Base-by-base conservation (phyloP, 2,329 filamentous ascomycete species). In the Capronia coronata region DNA sequence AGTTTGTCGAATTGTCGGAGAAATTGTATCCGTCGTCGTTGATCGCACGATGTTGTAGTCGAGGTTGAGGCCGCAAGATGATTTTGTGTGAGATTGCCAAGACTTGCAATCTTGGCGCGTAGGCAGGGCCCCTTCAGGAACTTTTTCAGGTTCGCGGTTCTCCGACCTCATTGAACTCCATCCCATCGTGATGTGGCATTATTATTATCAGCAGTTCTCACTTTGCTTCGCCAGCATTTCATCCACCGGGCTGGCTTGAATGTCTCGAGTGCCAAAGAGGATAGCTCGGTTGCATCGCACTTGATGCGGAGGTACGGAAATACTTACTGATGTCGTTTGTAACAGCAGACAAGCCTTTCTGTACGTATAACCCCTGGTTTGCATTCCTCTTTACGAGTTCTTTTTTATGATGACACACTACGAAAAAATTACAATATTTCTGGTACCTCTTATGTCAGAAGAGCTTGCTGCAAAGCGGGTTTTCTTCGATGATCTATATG, bases 361-460 rank as follows among this genome's bases (percentile, higher is more conserved):
- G 45, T 52, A 55, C 18, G 48, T 49, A 14, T 25, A 21, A 41
- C 30, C 29, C 42, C 27, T 16, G 62, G 6, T 16, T 37, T 19
- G 14, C 13, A 13, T 19, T 19, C 11, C 34, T 62, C 49, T 55
- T 37, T 47, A 48, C 9, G 2, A 37, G 18, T 19, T 21, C 19
- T 46, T 38, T 21, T 37, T 46, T 38, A 78, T 88, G 86, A 91
- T 90, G 86, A 91, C 78, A 81, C 75, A 75, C 72, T 74, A 42
- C 51, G 37, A 39, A 44, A 43, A 48, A 67, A 70, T n/a, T 67
- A 71, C 70, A 71, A 74, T 73, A 75, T 54, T 84, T 94, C 87
- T 94, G 88, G 88, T 89, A 94, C 88, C 89, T 94, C 89, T 94
- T 93, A 88, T 88, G 80, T 87, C 84, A 93, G 82, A 75, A 76